Evolutionary conservation across 2,329 filamentous ascomycete species (phyloP).

Genomic region (Pseudogymnoascus sp.): DNA sequence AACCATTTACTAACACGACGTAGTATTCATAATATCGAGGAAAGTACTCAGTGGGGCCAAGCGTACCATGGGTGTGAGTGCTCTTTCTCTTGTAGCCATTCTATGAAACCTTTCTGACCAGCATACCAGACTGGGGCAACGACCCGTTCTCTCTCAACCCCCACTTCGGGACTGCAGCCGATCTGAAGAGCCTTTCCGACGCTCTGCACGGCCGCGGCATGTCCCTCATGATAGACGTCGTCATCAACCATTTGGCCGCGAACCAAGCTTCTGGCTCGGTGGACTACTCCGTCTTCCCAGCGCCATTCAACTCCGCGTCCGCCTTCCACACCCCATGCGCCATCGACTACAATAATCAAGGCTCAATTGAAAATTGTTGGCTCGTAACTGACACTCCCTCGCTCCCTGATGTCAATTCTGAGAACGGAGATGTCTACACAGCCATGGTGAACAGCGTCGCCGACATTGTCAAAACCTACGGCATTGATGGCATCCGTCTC

Average conservation of each 20-base stretch:
- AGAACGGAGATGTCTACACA: slow-evolving; percentile 34
- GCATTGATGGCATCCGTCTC: slow-evolving; percentile 42
- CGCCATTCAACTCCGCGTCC: slow-evolving; percentile 48
- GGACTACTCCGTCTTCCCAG: slow-evolving; percentile 45
- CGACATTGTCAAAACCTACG: slow-evolving; percentile 38
- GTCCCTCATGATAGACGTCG: slow-evolving; percentile 45
- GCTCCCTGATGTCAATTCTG: slow-evolving; percentile 42
- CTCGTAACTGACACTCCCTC: slow-evolving; percentile 42
- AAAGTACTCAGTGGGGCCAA: slow-evolving; percentile 33
- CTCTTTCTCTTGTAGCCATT: not conserved
- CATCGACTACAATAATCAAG: slow-evolving; percentile 49
- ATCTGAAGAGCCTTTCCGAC: slow-evolving; percentile 39
- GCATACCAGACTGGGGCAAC: slow-evolving; percentile 35
- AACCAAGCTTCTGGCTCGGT: slow-evolving; percentile 40
- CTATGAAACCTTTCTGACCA: not conserved
- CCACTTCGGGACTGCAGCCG: slow-evolving; percentile 40
- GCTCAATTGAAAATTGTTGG: slow-evolving; percentile 37
- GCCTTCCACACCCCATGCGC: slow-evolving; percentile 58
- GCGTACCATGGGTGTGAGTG: slow-evolving; percentile 44
- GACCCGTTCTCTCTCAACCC: slow-evolving; percentile 41
- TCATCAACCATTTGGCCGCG: slow-evolving; percentile 46
- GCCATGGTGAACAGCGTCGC: slow-evolving; percentile 37
- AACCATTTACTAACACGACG: slow-evolving; percentile 21
- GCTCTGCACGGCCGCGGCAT: slow-evolving; percentile 39
- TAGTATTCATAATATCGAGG: slow-evolving; percentile 26